Base-by-base conservation (phyloP, 768 basidiomycete species). In the Dacryopinax primogenitus region DNA sequence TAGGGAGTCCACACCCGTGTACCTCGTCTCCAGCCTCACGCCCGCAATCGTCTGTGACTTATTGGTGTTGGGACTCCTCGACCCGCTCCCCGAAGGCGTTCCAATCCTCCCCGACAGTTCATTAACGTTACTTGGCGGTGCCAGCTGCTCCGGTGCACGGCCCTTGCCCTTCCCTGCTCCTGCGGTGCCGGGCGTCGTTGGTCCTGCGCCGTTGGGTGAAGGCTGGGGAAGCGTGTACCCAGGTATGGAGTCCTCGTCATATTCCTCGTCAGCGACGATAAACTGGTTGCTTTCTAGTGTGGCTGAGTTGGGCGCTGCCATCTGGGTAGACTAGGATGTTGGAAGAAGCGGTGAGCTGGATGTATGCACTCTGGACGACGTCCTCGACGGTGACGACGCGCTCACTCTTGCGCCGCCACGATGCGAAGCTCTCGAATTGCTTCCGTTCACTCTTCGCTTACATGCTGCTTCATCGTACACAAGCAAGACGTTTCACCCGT, bases 21-120 rank as follows among this genome's bases (percentile, higher is more conserved):
- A 90, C 90, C 94, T 84, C 62, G 90, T 90, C 76, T 98, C 94
- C 1, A 92, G 85, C 70, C 83, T 84, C 61, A 96, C 80, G 23
- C 92, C 92, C n/a, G 90, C 92, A 12, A 93, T 78, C 1, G 80
- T 88, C 71, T 84, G 82, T 64, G 81, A 73, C 15, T 84, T 68
- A 32, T 77, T 41, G 21, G 51, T 62, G 6, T 30, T 77, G 21
- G 77, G 51, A 32, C 51, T 30, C 71, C 1, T 77, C 71, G 34
- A 73, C 77, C 39, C 75, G 73, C 3, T 76, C 73, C 11, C 81
- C 75, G 67, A 35, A 9, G 23, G 32, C 66, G 80, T 84, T 13
- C 84, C 83, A 71, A 92, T 90, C 68, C 85, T 88, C 33, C 90
- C 90, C 0, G 87, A 86, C 16, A 90, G 71, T 1, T 70, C 72